Percentiles rank a stretch among this genome's conserved stretches.
phyloP scores from a whole-genome alignment of 768 basidiomycete species.

The Suillus plorans region DNA sequence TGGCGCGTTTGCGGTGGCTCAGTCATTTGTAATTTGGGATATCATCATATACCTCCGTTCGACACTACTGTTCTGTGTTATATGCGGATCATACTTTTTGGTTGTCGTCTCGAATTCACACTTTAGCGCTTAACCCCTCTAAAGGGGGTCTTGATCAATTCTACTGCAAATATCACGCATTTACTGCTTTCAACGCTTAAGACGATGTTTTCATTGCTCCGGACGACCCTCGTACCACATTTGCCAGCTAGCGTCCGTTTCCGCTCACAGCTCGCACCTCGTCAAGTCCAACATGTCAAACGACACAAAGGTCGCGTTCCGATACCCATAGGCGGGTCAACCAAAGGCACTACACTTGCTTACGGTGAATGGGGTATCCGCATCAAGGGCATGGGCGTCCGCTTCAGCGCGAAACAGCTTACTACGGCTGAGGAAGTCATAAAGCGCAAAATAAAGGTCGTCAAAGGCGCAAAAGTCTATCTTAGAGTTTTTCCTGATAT shows the following conservation, averaged over 20 bases:
- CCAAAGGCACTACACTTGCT: conserved; percentile 88
- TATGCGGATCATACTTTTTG: neutral
- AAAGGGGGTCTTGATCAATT: neutral
- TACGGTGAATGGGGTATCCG: conserved; percentile 92
- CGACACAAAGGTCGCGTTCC: conserved; percentile 89
- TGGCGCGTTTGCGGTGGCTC: neutral
- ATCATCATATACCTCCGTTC: conserved; percentile 3
- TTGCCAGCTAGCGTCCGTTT: conserved; percentile 23
- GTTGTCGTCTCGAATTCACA: neutral
- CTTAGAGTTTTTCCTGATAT: conserved; percentile 82
- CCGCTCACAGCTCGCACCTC: conserved; percentile 75
- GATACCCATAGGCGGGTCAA: conserved; percentile 86
- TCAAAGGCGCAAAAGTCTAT: conserved; percentile 70
- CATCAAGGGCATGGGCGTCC: conserved; percentile 76
- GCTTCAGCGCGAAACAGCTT: conserved; percentile 84
- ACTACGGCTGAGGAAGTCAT: conserved; percentile 84
- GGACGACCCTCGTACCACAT: neutral
- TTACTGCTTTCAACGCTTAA: neutral
- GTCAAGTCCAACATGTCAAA: conserved; percentile 79
- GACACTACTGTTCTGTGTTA: neutral
- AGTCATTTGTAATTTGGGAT: conserved; percentile 1
- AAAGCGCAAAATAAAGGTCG: conserved; percentile 81
- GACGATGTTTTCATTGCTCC: neutral
- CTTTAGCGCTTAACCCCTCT: neutral
- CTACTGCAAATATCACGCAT: neutral